Conservation (phyloP, 1,284 basidiomycete genomes). For the Heterobasidion irregulare region DNA sequence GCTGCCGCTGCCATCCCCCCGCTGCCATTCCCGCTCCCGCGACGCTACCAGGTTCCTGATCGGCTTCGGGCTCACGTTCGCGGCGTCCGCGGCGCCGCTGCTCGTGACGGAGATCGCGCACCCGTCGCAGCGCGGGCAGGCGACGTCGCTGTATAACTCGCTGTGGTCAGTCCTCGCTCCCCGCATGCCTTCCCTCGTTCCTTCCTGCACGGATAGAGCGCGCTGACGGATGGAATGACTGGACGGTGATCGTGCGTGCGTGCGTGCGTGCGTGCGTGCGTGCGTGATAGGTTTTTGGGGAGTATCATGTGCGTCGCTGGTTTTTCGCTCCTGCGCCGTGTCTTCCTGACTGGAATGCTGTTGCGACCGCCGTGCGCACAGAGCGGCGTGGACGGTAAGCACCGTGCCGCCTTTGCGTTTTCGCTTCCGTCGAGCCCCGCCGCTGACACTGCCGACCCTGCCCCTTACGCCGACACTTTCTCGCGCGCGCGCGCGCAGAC, state of each 20-base stretch:
- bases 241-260: too few species aligned
- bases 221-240: too few species aligned
- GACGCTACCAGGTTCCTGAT: conserved; percentile 33
- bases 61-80: conserved; percentile 48
- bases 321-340: not conserved
- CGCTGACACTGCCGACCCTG: not conserved
- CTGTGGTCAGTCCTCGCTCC: conserved; percentile 32
- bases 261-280: too few species aligned
- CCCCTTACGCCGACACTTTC: too few species aligned
- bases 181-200: not conserved
- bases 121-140: conserved; percentile 41
- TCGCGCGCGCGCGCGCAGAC: conserved; percentile 25
- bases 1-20: too few species aligned
- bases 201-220: not conserved
- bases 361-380: conserved; percentile 8
- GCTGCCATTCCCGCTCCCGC: too few species aligned
- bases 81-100: conserved; percentile 38
- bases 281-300: conserved; percentile 26
- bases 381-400: conserved; percentile 42
- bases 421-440: not conserved
- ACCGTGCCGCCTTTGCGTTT: not conserved
- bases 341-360: not conserved
- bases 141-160: conserved; percentile 47
- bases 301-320: conserved; percentile 32
- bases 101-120: conserved; percentile 49